Evolutionary conservation across 768 basidiomycete genomes (phyloP).

Genomic region (Leucosporidium scottii): DNA sequence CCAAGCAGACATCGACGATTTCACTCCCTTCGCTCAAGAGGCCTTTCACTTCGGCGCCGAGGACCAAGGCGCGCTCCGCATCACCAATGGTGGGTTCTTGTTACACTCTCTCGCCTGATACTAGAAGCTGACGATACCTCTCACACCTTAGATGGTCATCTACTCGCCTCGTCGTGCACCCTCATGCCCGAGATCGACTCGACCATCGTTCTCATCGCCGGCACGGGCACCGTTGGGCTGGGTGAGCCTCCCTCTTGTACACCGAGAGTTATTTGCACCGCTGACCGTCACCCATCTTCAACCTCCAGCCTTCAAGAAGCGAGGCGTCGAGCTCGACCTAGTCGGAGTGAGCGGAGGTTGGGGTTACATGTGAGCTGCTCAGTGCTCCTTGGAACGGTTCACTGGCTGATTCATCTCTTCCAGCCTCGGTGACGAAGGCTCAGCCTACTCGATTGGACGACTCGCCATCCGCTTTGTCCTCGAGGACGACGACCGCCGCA

Average conservation of each 20-base stretch:
- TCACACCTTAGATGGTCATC: slow-evolving; percentile 38
- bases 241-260: background rate
- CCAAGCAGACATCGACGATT: slow-evolving; percentile 27
- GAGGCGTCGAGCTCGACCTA: slow-evolving; percentile 26
- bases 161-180: slow-evolving; percentile 39
- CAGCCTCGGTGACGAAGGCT: slow-evolving; percentile 42
- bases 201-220: slow-evolving; percentile 38
- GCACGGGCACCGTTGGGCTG: slow-evolving; percentile 29
- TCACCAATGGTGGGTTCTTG: slow-evolving; percentile 40
- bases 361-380: slow-evolving; percentile 38
- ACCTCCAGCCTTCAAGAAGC: slow-evolving; percentile 26
- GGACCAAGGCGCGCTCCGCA: slow-evolving; percentile 18
- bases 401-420: background rate
- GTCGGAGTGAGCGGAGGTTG: slow-evolving; percentile 37
- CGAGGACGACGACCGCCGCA: slow-evolving; percentile 29
- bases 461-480: slow-evolving; percentile 38
- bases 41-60: slow-evolving; percentile 24
- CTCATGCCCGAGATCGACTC: slow-evolving; percentile 28
- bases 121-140: background rate
- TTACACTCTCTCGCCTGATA: background rate
- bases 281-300: background rate
- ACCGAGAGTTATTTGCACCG: too few relatives aligned
- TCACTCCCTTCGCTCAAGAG: slow-evolving; percentile 26
- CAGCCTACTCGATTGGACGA: slow-evolving; percentile 38
- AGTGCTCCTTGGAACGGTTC: too few relatives aligned